These are phyloP conservation scores for Aspergillus calidoustus DNA, from an alignment of 2,329 filamentous ascomycete genomes.

Conservation along the genomic window DNA sequence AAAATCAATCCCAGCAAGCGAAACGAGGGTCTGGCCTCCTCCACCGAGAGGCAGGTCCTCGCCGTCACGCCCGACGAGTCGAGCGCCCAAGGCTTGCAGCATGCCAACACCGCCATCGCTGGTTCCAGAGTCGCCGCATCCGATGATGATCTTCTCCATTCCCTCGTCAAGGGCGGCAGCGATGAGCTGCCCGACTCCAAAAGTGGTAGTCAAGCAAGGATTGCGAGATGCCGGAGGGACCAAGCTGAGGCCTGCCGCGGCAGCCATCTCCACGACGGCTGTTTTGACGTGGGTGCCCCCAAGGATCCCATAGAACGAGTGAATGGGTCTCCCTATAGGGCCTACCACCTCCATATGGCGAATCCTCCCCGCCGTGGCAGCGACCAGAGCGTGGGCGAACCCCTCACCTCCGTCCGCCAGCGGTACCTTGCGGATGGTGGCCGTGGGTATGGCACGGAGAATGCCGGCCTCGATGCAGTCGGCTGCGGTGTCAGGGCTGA, in stretches of 20 bases:
- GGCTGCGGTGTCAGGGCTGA: slow-evolving; percentile 54
- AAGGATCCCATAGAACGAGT: slow-evolving; percentile 55
- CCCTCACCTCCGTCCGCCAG: slow-evolving; percentile 60
- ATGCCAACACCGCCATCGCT: slow-evolving; percentile 60
- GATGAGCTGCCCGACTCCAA: slow-evolving; percentile 57
- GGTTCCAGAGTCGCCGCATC: slow-evolving; percentile 60
- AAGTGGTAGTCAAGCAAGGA: slow-evolving; percentile 56
- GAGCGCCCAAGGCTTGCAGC: slow-evolving; percentile 58
- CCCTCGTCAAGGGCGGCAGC: slow-evolving; percentile 53
- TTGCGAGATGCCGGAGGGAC: slow-evolving; percentile 52
- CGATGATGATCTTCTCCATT: slow-evolving; percentile 53
- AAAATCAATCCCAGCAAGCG: slow-evolving; percentile 48
- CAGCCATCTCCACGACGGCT: slow-evolving; percentile 59
- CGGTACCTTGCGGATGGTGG: slow-evolving; percentile 53
- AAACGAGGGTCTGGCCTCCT: slow-evolving; percentile 48
- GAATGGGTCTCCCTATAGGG: slow-evolving; percentile 48
- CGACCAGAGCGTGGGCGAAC: slow-evolving; percentile 54
- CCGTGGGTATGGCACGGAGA: slow-evolving; percentile 49
- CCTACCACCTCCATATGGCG: slow-evolving; percentile 48
- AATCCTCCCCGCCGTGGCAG: slow-evolving; percentile 48
- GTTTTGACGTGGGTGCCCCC: slow-evolving; percentile 37
- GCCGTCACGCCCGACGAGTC: slow-evolving; percentile 47
- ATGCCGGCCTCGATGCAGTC: slow-evolving; percentile 57
- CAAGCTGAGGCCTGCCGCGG: slow-evolving; percentile 57
- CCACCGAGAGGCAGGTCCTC: slow-evolving; percentile 42